Conservation (phyloP, 768 basidiomycete species). For the Russula dissimulans region DNA sequence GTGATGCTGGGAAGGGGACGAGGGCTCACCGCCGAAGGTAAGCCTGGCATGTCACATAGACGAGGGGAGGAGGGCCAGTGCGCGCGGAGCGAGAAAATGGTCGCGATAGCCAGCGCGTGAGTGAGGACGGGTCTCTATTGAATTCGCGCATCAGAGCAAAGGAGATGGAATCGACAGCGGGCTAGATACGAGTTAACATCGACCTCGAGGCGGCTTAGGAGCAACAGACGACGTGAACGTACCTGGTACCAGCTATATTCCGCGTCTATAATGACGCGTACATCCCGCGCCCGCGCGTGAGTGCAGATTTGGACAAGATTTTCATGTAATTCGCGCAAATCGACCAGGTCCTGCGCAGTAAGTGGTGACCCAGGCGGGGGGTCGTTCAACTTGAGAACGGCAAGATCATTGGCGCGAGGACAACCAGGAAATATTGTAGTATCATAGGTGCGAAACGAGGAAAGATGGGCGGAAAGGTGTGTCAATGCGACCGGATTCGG, state of each 20-base stretch:
- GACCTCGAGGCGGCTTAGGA: neutral
- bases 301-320: slow-evolving; percentile 58
- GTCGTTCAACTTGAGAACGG: slow-evolving; percentile 32
- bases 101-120: neutral
- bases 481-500: slow-evolving; percentile 52
- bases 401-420: slow-evolving; percentile 50
- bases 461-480: slow-evolving; percentile 51
- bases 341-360: slow-evolving; percentile 45
- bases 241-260: slow-evolving; percentile 58
- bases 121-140: slow-evolving; percentile 38
- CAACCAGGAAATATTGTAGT: slow-evolving; percentile 59
- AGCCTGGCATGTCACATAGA: slow-evolving; percentile 85
- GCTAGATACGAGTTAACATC: no score
- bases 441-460: slow-evolving; percentile 23
- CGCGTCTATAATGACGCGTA: slow-evolving; percentile 75
- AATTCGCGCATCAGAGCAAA: slow-evolving; percentile 67
- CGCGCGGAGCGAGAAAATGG: neutral
- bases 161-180: slow-evolving; percentile 45
- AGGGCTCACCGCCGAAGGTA: slow-evolving; percentile 61
- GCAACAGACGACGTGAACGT: neutral
- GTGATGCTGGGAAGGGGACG: neutral
- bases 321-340: slow-evolving; percentile 50
- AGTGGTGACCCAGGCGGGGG: slow-evolving; percentile 27
- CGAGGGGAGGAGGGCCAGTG: slow-evolving; percentile 35
- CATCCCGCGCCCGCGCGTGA: slow-evolving; percentile 49